Evolutionary conservation across 1,284 basidiomycete genomes (phyloP), one percentile per base, ranked within the genome.

Genomic region (Cerrena zonata): DNA sequence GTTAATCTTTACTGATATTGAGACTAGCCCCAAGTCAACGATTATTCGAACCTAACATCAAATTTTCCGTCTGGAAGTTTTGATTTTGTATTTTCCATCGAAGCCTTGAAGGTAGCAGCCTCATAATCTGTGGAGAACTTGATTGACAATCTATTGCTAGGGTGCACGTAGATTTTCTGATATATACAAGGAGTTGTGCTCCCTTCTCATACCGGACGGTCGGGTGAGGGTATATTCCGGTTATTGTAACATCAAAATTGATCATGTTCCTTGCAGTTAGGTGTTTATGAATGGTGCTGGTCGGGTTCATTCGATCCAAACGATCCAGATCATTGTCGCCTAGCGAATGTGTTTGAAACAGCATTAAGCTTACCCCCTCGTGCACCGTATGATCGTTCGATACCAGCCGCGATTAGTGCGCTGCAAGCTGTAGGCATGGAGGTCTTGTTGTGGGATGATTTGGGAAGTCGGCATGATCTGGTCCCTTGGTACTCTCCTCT

Each of bases 281-380:
- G 42, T 5, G 24, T 44, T 10, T 44, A 23, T 18, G 42, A 44
- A 44, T 44, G 42, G 42, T 44, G 42, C 18, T 44, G 42, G 42
- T 23, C 42, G 7, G 15, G 10, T 22, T 10, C 5, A 12, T 44
- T 44, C 22, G 22, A 27, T 18, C 11, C 24, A 12, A 15, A 25
- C 25, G 42, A 44, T 22, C 19, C 42, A 22, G 42, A 44, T 10
- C 42, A 44, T 44, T 21, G 42, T 25, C 42, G 42, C 7, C 18
- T 44, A 7, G 22, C 42, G 13, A 22, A 22, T 10, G 42, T 44
- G 5, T 26, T 44, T 7, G 42, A 44, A 27, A 7, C 42, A 10
- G 18, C 42, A 5, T 10, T 22, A 21, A 22, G 42, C 4, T 12
- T 44, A 5, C 12, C 19, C 5, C 24, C 5, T 5, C 12, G 42